Percentiles rank a stretch among this genome's conserved stretches.
These are phyloP conservation scores for Rhynchospora breviuscula DNA, from an alignment of 176 grass and related monocot genomes.

Conservation along the genomic window DNA sequence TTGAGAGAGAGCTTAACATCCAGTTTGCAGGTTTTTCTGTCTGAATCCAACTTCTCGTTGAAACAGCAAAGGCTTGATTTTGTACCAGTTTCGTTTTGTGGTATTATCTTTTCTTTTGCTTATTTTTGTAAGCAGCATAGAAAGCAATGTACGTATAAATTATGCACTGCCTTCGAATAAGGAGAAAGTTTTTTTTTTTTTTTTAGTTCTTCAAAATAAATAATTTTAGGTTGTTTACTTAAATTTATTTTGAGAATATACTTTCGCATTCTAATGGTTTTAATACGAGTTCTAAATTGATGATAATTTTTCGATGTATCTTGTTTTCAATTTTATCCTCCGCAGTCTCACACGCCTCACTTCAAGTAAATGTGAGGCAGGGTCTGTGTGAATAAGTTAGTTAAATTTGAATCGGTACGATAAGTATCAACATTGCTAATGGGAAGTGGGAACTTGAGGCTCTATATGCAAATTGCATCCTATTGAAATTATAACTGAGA, in stretches of 20 bases:
- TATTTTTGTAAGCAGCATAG: not conserved
- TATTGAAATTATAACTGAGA: no score
- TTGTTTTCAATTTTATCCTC: not conserved
- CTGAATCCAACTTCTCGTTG: not conserved
- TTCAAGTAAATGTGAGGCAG: no score
- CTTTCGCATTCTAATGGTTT: not conserved
- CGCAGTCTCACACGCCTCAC: no score
- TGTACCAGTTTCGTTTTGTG: conserved; percentile 10
- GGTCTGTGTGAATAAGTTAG: no score
- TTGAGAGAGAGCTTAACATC: conserved; percentile 46
- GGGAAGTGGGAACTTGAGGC: no score
- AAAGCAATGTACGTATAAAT: not conserved
- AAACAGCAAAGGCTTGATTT: not conserved
- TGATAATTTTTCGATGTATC: not conserved
- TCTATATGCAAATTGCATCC: no score
- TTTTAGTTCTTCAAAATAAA: not conserved
- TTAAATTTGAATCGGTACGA: no score
- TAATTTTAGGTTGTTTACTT: not conserved
- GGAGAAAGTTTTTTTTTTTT: not conserved
- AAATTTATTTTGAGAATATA: not conserved
- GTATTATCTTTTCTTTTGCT: not conserved
- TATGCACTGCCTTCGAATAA: not conserved
- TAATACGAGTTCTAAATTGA: not conserved
- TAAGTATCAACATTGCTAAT: no score
- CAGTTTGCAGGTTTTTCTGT: not conserved